Percentiles rank a stretch among this genome's conserved stretches.
Evolutionary conservation across 306 rosid species (phyloP).

Genomic region (Erythrophleum fordii): DNA sequence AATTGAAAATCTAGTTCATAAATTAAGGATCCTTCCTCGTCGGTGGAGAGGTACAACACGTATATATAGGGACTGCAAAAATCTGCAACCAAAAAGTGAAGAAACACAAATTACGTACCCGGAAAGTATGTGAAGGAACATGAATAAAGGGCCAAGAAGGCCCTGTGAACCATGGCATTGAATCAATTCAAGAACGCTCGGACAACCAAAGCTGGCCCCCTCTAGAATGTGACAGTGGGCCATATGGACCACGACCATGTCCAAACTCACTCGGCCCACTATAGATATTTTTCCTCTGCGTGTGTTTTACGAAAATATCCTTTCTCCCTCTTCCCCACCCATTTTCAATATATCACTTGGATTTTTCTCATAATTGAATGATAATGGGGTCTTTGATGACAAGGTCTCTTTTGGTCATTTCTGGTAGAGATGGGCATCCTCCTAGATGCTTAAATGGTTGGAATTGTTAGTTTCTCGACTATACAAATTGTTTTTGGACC

Average conservation of each 20-base stretch:
- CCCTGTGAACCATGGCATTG: not conserved
- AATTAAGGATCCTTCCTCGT: no score
- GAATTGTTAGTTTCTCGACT: not conserved
- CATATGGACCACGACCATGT: not conserved
- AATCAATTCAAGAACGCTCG: slow-evolving; percentile 35
- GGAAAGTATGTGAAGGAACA: not conserved
- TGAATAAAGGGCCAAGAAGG: not conserved
- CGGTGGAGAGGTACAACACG: not conserved
- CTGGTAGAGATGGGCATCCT: not conserved
- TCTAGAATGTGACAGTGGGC: slow-evolving; percentile 4
- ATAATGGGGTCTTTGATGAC: not conserved
- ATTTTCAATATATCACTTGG: not conserved
- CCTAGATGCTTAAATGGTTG: not conserved
- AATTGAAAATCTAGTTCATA: no score
- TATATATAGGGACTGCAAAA: not conserved
- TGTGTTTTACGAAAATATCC: slow-evolving; percentile 26
- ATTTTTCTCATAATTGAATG: slow-evolving; percentile 5
- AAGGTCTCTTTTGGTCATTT: slow-evolving; percentile 38
- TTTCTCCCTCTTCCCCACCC: not conserved
- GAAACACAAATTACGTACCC: not conserved
- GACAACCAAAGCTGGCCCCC: slow-evolving; percentile 34
- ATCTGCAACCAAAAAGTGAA: not conserved
- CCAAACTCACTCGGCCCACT: not conserved
- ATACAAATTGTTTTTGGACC: not conserved
- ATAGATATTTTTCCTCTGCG: not conserved